Conservation (phyloP, 2,329 filamentous ascomycete species). For the Aureobasidium musti region DNA sequence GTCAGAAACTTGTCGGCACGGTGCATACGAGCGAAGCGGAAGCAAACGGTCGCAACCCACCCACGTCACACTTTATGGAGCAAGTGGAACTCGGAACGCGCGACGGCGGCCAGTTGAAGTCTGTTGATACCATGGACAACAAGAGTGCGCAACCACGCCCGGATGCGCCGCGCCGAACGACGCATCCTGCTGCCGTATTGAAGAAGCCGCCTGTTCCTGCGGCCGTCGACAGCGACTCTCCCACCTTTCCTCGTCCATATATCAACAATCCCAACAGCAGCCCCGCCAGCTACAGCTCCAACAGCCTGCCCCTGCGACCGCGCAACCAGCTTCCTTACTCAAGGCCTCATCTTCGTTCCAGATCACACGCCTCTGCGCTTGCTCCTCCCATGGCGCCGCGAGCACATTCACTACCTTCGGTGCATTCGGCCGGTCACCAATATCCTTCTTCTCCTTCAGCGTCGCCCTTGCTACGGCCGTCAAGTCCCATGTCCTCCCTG, state of each 20-base stretch:
- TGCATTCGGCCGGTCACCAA: slow-evolving; percentile 41
- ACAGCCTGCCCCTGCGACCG: slow-evolving; percentile 37
- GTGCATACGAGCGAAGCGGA: slow-evolving; percentile 4
- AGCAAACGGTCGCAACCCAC: slow-evolving; percentile 16
- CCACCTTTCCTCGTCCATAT: background rate
- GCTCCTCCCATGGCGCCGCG: slow-evolving; percentile 51
- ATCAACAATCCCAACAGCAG: slow-evolving; percentile 1
- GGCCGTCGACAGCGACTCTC: background rate
- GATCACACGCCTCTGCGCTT: slow-evolving; percentile 46
- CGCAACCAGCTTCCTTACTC: slow-evolving; percentile 53
- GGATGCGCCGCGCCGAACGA: slow-evolving; percentile 15
- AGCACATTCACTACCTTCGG: slow-evolving; percentile 51
- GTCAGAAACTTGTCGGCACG: slow-evolving; percentile 8
- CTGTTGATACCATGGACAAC: slow-evolving; percentile 18
- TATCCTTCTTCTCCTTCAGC: slow-evolving; percentile 40
- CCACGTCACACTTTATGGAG: slow-evolving; percentile 20
- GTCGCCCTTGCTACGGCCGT: slow-evolving; percentile 39
- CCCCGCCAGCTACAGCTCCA: slow-evolving; percentile 4
- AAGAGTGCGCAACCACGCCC: slow-evolving; percentile 8
- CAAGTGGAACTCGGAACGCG: slow-evolving; percentile 16
- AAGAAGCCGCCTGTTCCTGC: slow-evolving; percentile 13
- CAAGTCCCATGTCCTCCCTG: slow-evolving; percentile 45
- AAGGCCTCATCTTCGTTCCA: slow-evolving; percentile 50
- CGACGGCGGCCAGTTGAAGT: slow-evolving; percentile 1
- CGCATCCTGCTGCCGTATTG: slow-evolving; percentile 2